These are phyloP conservation scores for Alternaria rosae DNA, from an alignment of 2,329 filamentous ascomycete genomes.

Conservation along the genomic window DNA sequence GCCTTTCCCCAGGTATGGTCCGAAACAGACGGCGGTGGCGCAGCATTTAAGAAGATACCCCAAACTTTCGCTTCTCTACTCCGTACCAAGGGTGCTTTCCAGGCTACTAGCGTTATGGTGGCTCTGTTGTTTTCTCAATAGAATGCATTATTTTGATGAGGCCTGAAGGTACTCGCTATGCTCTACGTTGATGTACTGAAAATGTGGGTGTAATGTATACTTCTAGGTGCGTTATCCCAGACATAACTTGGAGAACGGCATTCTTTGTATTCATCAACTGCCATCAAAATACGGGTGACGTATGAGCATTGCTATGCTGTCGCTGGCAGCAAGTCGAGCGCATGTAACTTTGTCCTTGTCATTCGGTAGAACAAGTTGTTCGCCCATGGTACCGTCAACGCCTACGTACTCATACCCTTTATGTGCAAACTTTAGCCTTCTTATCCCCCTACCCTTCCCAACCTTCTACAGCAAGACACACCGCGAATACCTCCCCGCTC, in stretches of 20 bases:
- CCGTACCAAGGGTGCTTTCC: slow-evolving; percentile 61
- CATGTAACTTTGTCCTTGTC: not conserved
- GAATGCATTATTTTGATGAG: not conserved
- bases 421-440: too few species aligned
- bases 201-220: not conserved
- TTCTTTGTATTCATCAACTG: not conserved
- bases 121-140: slow-evolving; percentile 59
- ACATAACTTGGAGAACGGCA: not conserved
- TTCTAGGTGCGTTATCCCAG: too few species aligned
- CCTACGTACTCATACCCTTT: too few species aligned
- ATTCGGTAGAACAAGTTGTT: too few species aligned
- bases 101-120: slow-evolving; percentile 66
- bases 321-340: not conserved
- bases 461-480: not conserved
- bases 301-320: not conserved
- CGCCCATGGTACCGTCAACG: not conserved
- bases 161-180: not conserved
- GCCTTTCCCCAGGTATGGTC: slow-evolving; percentile 70
- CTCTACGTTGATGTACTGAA: not conserved
- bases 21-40: slow-evolving; percentile 62
- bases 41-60: slow-evolving; percentile 64
- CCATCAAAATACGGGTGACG: accelerated
- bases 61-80: slow-evolving; percentile 68
- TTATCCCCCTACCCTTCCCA: not conserved
- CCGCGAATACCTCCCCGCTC: not conserved